These are phyloP conservation scores for Geotrichum europaeum DNA, from an alignment of 1,139 yeast genomes.

Conservation along the genomic window DNA sequence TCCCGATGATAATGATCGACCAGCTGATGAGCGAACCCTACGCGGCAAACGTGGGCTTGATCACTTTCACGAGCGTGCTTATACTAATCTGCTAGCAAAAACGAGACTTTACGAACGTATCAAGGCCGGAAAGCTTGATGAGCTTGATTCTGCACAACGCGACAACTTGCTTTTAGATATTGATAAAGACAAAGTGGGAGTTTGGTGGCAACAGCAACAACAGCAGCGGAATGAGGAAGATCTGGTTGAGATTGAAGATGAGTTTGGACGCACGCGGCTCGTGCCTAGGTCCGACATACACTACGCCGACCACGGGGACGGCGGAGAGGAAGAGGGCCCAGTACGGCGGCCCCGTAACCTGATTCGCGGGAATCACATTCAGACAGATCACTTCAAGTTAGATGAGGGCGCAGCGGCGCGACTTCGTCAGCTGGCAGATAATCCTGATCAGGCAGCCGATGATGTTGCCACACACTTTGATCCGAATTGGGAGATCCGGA, in stretches of 20 bases:
- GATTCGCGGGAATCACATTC: slow-evolving; percentile 13
- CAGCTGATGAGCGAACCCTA: slow-evolving; percentile 5
- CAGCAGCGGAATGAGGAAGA: not conserved
- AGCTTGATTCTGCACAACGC: not conserved
- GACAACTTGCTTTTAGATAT: slow-evolving; percentile 9
- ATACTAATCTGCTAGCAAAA: slow-evolving; percentile 9
- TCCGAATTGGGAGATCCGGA: slow-evolving; percentile 16
- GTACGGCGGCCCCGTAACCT: slow-evolving; percentile 6
- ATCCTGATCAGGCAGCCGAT: not conserved
- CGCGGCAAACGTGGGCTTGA: slow-evolving; percentile 7
- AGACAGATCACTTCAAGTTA: slow-evolving; percentile 8
- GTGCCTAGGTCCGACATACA: slow-evolving; percentile 23
- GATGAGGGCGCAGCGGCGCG: slow-evolving; percentile 10
- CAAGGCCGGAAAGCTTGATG: slow-evolving; percentile 5
- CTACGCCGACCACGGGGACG: not conserved
- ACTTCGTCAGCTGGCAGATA: slow-evolving; percentile 3
- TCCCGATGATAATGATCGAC: not conserved
- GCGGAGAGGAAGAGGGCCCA: slow-evolving; percentile 4
- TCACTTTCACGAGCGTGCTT: slow-evolving; percentile 9
- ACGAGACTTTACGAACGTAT: slow-evolving; percentile 6
- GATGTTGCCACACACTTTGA: slow-evolving; percentile 12
- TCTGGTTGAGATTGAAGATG: slow-evolving; percentile 32
- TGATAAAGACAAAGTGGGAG: not conserved
- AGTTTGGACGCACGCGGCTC: slow-evolving; percentile 32
- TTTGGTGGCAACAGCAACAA: not conserved